A percentile compares a stretch with the other conserved stretches of the same genome.
Conservation (phyloP, 139 green algal species). For the Zygnema circumcarinatum region DNA sequence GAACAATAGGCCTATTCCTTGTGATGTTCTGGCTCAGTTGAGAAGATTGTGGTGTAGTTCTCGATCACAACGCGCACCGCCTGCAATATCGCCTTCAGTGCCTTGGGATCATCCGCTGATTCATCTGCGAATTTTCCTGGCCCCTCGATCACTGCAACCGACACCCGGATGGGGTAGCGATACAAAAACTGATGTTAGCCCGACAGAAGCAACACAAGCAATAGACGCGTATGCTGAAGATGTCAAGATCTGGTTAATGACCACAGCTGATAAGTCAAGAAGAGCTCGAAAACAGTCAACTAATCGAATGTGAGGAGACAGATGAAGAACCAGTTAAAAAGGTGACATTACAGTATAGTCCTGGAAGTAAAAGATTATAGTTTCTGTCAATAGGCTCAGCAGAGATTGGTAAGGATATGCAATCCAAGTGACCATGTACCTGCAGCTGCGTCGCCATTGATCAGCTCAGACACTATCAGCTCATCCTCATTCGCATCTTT, state of each 20-base stretch:
- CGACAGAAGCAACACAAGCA: too few species aligned
- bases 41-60: not conserved
- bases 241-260: too few species aligned
- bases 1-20: too few species aligned
- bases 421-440: not conserved
- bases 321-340: not conserved
- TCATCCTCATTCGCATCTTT: not conserved
- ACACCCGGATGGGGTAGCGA: too few species aligned
- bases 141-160: not conserved
- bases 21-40: not conserved
- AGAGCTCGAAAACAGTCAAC: too few species aligned
- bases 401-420: not conserved
- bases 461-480: not conserved
- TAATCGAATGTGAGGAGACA: too few species aligned
- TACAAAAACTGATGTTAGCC: too few species aligned
- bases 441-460: not conserved
- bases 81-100: not conserved
- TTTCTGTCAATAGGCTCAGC: not conserved
- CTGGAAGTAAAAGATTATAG: not conserved
- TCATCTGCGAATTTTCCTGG: not conserved
- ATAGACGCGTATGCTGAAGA: too few species aligned
- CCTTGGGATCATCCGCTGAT: not conserved
- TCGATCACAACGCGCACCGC: not conserved
- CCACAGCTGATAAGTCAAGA: too few species aligned
- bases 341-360: not conserved